phyloP scores from a whole-genome alignment of 2,329 filamentous ascomycete species.

The Aspergillus transmontanensis region DNA sequence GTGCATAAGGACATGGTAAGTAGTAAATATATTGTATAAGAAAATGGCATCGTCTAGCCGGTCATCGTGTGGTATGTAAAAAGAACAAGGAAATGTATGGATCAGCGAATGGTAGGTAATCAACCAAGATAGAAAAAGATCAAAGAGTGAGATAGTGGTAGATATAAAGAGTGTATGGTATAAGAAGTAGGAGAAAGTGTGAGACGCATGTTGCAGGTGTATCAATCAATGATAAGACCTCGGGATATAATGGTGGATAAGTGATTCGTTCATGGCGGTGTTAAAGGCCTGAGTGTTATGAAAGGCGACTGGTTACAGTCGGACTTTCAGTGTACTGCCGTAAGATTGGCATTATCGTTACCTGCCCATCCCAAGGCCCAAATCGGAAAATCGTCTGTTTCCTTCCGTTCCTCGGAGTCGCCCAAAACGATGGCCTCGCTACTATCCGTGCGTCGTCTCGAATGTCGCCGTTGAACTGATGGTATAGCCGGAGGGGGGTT shows the following conservation, averaged over 20 bases:
- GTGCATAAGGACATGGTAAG: neutral
- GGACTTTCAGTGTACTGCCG: constrained; percentile 37
- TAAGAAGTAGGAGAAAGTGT: neutral
- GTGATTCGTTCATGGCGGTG: neutral
- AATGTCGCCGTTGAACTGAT: constrained; percentile 37
- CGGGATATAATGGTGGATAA: neutral
- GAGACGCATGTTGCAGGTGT: constrained; percentile 3
- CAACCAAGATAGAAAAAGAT: neutral
- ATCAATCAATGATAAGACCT: neutral
- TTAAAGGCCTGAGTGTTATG: neutral
- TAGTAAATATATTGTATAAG: neutral
- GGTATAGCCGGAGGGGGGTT: constrained; percentile 37
- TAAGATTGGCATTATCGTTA: constrained; percentile 43
- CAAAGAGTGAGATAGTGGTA: neutral
- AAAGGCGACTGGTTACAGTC: constrained; percentile 2
- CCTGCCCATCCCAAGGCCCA: constrained; percentile 42
- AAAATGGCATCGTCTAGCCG: neutral
- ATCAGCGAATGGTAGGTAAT: neutral
- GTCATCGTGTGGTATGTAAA: neutral
- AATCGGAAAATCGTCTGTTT: constrained; percentile 55
- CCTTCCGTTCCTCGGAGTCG: constrained; percentile 52
- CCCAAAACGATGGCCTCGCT: constrained; percentile 51
- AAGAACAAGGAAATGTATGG: neutral
- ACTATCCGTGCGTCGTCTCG: constrained; percentile 45
- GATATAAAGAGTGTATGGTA: neutral